Evolutionary conservation across 1,139 yeast species (phyloP).

Genomic region (Arxiozyma slooffiae): DNA sequence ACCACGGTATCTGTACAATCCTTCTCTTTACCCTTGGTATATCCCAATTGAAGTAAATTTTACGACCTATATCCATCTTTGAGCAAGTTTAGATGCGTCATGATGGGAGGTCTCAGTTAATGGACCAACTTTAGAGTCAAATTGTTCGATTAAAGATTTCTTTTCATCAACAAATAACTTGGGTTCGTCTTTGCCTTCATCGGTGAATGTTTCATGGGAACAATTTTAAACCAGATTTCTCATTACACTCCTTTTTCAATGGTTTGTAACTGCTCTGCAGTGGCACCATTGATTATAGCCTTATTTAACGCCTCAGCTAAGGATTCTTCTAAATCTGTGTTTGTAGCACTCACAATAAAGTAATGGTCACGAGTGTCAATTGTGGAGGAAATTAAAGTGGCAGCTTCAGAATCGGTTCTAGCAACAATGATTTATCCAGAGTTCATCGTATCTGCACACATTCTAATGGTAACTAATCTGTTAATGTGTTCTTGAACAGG

Average conservation of each 20-base stretch:
- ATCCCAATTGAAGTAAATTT: constrained; percentile 91
- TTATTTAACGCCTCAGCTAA: constrained; percentile 69
- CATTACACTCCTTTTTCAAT: constrained; percentile 79
- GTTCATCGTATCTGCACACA: constrained; percentile 90
- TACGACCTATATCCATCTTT: constrained; percentile 70
- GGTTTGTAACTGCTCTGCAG: constrained; percentile 59
- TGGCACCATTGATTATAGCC: constrained; percentile 67
- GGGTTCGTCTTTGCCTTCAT: constrained; percentile 56
- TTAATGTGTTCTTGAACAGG: constrained; percentile 96
- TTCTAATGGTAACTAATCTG: constrained; percentile 87
- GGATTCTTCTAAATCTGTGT: constrained; percentile 59
- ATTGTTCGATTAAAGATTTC: constrained; percentile 53
- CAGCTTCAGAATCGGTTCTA: constrained; percentile 96
- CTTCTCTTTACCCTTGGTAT: constrained; percentile 93
- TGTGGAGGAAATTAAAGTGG: constrained; percentile 85
- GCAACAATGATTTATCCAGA: constrained; percentile 81
- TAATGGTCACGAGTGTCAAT: constrained; percentile 93
- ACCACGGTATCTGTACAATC: constrained; percentile 92
- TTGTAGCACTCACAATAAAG: constrained; percentile 83
- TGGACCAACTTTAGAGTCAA: constrained; percentile 64
- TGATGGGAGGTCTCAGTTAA: constrained; percentile 63
- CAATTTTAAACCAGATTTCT: constrained; percentile 73
- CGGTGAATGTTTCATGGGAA: constrained; percentile 89
- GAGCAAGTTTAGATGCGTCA: constrained; percentile 74
- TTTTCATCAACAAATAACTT: constrained; percentile 60